Evolutionary conservation across 176 grass and related monocot species (phyloP), one percentile per base, ranked within the genome.

Genomic region (Dactylis glomerata): DNA sequence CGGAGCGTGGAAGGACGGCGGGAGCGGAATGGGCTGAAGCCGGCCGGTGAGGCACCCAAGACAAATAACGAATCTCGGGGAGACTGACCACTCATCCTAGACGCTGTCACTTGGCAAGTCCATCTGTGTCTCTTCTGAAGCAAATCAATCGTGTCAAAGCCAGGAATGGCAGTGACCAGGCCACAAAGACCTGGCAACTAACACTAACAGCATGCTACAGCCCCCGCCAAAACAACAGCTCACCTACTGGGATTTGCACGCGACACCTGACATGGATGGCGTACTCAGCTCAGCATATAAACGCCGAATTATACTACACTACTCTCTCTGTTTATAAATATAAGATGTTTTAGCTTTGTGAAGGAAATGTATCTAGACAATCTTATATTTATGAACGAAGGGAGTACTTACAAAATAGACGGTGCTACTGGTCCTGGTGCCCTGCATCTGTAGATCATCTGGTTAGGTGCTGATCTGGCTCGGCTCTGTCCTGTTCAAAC

Each of bases 241-340:
- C 81, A 87, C 89, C 89, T 50, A 87, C 85, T 62, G 59, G 73
- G 84, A 75, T 86, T 44, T 38, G 80, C 72, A 49, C 42, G 73
- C 47, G 12, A 24, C 58, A 83, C 67, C 83, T 64, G 83, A 82
- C 78, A 5, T 15, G 61, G 64, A 3, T 16, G 32, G 20, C 9
- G 66, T 2, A 19, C 69, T 73, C 0, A 11, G 70, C 27, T 3
- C 7, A 1, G 8, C 41, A 19, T 19, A 20, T 30, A 8, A 24
- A 62, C 44, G 40, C 7, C 22, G 55, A 74, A 46, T 15, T 46
- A n/a, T 23, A 5, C 8, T 6, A 34, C 20, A 68, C 65, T 26
- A 42, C n/a, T n/a, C n/a, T n/a, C n/a, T n/a, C n/a, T n/a, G n/a
- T n/a, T n/a, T n/a, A n/a, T n/a, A n/a, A n/a, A n/a, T n/a, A n/a